Conservation (phyloP, 2,329 filamentous ascomycete species). For the Aspergillus sp. region DNA sequence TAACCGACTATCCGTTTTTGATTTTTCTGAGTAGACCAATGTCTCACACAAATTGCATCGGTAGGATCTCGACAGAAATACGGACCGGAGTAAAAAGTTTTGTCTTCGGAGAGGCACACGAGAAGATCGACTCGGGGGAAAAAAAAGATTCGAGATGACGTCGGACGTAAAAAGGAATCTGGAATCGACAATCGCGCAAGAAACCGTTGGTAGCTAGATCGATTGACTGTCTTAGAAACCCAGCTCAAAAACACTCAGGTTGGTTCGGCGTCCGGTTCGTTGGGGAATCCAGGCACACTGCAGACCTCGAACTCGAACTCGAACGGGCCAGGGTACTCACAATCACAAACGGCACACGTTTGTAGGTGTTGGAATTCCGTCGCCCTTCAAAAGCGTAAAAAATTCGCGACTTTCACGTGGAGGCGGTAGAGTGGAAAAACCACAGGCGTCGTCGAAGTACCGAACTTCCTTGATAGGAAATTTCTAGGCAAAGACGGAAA, state of each 20-base stretch:
- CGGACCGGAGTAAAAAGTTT: slow-evolving; percentile 12
- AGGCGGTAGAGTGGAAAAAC: slow-evolving; percentile 9
- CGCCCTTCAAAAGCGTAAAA: slow-evolving; percentile 22
- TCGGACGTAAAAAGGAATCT: neutral
- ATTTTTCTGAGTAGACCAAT: slow-evolving; percentile 6
- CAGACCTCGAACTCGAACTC: slow-evolving; percentile 4
- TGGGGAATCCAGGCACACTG: slow-evolving; percentile 12
- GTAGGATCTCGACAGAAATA: slow-evolving; percentile 11
- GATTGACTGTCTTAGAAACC: slow-evolving; percentile 5
- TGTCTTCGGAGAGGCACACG: slow-evolving; percentile 14
- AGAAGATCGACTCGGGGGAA: neutral
- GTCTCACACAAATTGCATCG: slow-evolving; percentile 30
- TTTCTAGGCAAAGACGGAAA: slow-evolving; percentile 13
- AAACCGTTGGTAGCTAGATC: slow-evolving; percentile 1
- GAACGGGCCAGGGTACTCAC: slow-evolving; percentile 13
- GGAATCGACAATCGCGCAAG: neutral
- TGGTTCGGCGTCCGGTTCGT: slow-evolving; percentile 16
- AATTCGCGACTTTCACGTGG: slow-evolving; percentile 30
- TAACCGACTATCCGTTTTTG: slow-evolving; percentile 5
- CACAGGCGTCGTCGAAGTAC: slow-evolving; percentile 3
- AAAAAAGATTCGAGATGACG: neutral
- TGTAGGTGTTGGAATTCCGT: slow-evolving; percentile 9
- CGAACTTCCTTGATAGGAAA: slow-evolving; percentile 12
- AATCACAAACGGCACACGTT: slow-evolving; percentile 7
- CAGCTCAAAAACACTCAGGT: slow-evolving; percentile 8